A percentile compares a stretch with the other conserved stretches of the same genome.
Evolutionary conservation across 768 basidiomycete species (phyloP).

Genomic region (Tylopilus cervinicoccineus): DNA sequence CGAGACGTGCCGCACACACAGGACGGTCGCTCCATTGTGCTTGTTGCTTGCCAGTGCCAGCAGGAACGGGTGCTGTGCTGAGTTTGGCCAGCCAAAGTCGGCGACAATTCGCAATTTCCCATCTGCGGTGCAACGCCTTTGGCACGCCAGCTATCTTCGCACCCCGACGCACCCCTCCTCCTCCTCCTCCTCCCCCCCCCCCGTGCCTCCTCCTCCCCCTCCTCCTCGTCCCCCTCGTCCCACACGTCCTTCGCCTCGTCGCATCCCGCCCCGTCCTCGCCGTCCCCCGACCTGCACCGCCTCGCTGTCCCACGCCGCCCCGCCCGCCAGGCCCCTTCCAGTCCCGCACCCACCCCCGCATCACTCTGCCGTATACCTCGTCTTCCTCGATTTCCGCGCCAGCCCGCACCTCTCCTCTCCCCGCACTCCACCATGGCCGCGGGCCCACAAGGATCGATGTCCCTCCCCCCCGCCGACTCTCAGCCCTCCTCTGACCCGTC

Average conservation of each 20-base stretch:
- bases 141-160: slow-evolving; percentile 27
- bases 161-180: slow-evolving; percentile 14
- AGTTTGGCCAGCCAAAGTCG: slow-evolving; percentile 25
- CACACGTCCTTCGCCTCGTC: neutral
- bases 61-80: slow-evolving; percentile 22
- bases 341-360: neutral
- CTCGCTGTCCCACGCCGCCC: neutral
- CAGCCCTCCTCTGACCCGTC: slow-evolving; percentile 38
- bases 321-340: neutral
- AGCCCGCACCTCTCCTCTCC: too few species aligned
- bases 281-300: neutral
- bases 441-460: slow-evolving; percentile 26
- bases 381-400: neutral
- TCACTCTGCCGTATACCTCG: neutral
- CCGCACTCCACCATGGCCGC: slow-evolving; percentile 14
- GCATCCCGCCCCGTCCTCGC: neutral
- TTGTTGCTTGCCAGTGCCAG: too few species aligned
- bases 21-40: too few species aligned
- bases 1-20: too few species aligned
- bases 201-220: neutral
- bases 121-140: slow-evolving; percentile 33
- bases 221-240: neutral
- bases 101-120: slow-evolving; percentile 28
- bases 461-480: slow-evolving; percentile 10
- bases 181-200: neutral